Evolutionary conservation across 495 filamentous ascomycete species (phyloP).

Genomic region (Astrothelium subdiscretum): DNA sequence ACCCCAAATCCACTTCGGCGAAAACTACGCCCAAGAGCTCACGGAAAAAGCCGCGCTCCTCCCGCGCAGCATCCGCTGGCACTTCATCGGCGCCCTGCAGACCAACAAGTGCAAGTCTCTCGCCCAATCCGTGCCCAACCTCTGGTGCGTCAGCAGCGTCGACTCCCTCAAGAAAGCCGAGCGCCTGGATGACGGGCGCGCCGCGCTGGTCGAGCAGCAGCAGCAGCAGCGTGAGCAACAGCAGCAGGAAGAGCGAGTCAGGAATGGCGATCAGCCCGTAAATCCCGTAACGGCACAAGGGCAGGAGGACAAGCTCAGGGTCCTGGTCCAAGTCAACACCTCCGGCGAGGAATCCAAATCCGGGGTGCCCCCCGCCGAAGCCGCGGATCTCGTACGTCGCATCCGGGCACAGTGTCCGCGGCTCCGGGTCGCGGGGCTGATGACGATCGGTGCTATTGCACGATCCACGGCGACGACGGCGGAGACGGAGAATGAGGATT

Average conservation of each 20-base stretch:
- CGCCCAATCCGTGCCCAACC: conserved; percentile 68
- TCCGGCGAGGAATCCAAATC: conserved; percentile 79
- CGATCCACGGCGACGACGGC: conserved; percentile 53
- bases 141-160: conserved; percentile 89
- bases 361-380: conserved; percentile 53
- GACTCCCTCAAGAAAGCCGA: conserved; percentile 79
- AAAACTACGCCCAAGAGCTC: conserved; percentile 95
- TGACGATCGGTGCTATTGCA: conserved; percentile 96
- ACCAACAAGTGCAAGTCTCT: conserved; percentile 84
- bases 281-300: conserved; percentile 15
- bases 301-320: conserved; percentile 40
- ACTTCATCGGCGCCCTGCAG: conserved; percentile 90
- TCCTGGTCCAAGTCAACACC: conserved; percentile 93
- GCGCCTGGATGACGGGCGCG: conserved; percentile 65
- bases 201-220: conserved; percentile 17
- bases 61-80: conserved; percentile 72
- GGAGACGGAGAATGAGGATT: conserved; percentile 86
- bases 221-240: not conserved
- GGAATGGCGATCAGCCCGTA: conserved; percentile 3
- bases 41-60: conserved; percentile 70
- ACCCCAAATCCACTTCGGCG: conserved; percentile 74
- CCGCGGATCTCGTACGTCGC: conserved; percentile 51
- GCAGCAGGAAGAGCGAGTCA: not conserved
- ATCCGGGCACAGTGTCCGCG: conserved; percentile 59
- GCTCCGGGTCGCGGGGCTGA: conserved; percentile 66